Conservation (phyloP, 768 basidiomycete species). For the Rossbeevera mucosa region DNA sequence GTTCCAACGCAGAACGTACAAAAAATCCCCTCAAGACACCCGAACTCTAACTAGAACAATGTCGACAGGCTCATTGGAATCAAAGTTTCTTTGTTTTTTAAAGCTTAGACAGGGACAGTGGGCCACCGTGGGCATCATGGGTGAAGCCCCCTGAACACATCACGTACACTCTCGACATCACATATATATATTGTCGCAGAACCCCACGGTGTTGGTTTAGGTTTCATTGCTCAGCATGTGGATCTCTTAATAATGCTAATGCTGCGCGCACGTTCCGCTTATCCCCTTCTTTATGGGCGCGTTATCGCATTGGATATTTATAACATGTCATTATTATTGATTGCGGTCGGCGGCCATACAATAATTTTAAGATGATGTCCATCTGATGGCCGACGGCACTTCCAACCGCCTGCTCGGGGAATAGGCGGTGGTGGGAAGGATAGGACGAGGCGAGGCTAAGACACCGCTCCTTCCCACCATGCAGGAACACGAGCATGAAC, state of each 20-base stretch:
- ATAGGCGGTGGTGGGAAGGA: slow-evolving; percentile 9
- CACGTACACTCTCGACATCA: slow-evolving; percentile 57
- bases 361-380: slow-evolving; percentile 1
- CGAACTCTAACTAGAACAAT: slow-evolving; percentile 44
- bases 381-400: slow-evolving; percentile 3
- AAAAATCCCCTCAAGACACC: slow-evolving; percentile 53
- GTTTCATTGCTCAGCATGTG: slow-evolving; percentile 58
- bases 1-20: slow-evolving; percentile 39
- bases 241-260: slow-evolving; percentile 49
- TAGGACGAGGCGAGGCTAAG: slow-evolving; percentile 8
- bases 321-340: slow-evolving; percentile 15
- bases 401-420: slow-evolving; percentile 5
- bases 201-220: slow-evolving; percentile 44
- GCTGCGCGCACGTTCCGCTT: slow-evolving; percentile 45
- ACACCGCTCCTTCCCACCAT: slow-evolving; percentile 23
- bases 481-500: slow-evolving; percentile 8
- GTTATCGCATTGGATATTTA: slow-evolving; percentile 3
- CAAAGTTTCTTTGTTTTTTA: slow-evolving; percentile 42
- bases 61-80: slow-evolving; percentile 41
- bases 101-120: slow-evolving; percentile 38
- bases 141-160: slow-evolving; percentile 51
- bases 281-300: slow-evolving; percentile 1
- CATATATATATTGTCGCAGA: slow-evolving; percentile 43
- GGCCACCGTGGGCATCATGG: slow-evolving; percentile 46
- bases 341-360: slow-evolving; percentile 27